These are phyloP conservation scores for Yarrowia sp. DNA, from an alignment of 805 yeast species.

Conservation along the genomic window DNA sequence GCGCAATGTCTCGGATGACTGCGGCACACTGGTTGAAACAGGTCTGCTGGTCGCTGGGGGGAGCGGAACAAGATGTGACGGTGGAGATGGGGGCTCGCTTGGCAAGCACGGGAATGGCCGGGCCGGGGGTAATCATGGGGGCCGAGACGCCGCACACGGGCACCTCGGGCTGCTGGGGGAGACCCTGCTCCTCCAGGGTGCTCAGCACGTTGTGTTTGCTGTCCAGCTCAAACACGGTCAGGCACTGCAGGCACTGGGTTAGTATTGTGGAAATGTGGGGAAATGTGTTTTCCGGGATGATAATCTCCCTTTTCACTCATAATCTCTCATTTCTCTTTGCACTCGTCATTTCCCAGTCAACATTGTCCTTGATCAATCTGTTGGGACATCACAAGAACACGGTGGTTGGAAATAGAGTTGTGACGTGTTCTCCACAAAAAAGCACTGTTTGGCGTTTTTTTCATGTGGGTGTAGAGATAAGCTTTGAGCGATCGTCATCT, in stretches of 20 bases:
- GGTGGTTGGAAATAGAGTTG: constrained; percentile 1
- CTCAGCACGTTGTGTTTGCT: constrained; percentile 3
- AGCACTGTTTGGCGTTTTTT: background rate
- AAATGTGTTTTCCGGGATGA: no score
- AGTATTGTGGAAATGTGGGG: constrained; percentile 7
- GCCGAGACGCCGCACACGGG: constrained; percentile 23
- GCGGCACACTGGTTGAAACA: constrained; percentile 21
- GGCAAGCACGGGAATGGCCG: constrained; percentile 8
- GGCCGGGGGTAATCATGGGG: constrained; percentile 37
- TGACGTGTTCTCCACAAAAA: background rate
- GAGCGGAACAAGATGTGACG: constrained; percentile 18
- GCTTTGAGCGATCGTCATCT: background rate
- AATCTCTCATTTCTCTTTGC: no score
- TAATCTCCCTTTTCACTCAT: no score
- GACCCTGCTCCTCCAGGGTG: constrained; percentile 29
- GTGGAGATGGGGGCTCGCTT: constrained; percentile 31
- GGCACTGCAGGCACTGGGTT: constrained; percentile 37
- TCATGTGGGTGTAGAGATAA: background rate
- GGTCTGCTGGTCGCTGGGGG: constrained; percentile 14
- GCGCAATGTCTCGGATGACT: constrained; percentile 30
- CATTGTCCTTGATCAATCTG: background rate
- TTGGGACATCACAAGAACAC: background rate
- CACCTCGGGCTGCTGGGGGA: constrained; percentile 15
- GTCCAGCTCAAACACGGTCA: constrained; percentile 25
- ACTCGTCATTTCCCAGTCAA: no score